These are phyloP conservation scores for Diddensiella transvaalensis DNA, from an alignment of 805 yeast species.

Conservation along the genomic window DNA sequence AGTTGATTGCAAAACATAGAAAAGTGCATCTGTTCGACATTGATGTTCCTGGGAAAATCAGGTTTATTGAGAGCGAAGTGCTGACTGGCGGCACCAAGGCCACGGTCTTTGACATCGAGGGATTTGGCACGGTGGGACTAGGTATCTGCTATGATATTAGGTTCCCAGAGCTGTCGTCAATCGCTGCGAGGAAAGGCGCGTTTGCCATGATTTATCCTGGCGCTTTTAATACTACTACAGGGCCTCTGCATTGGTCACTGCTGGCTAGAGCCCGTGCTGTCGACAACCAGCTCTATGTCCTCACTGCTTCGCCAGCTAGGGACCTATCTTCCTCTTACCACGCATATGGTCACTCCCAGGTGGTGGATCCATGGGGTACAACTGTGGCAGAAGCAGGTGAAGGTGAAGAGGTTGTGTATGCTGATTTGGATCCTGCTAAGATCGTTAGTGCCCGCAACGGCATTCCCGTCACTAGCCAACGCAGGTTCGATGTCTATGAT, in stretches of 20 bases:
- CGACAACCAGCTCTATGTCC: conserved; percentile 79
- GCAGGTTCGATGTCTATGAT: conserved; percentile 64
- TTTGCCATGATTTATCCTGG: conserved; percentile 81
- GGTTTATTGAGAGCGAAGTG: conserved; percentile 76
- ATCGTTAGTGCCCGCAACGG: conserved; percentile 57
- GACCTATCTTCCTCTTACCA: conserved; percentile 79
- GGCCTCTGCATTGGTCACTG: conserved; percentile 85
- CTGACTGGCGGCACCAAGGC: conserved; percentile 78
- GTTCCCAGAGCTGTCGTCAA: conserved; percentile 79
- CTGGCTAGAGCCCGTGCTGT: conserved; percentile 83
- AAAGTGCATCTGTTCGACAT: conserved; percentile 91
- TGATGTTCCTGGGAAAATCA: conserved; percentile 85
- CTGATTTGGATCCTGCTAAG: conserved; percentile 62
- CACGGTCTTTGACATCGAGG: conserved; percentile 67
- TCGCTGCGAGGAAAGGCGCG: conserved; percentile 69
- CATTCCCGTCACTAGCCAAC: conserved; percentile 66
- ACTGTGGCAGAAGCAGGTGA: conserved; percentile 74
- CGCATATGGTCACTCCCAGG: conserved; percentile 81
- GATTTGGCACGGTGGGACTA: conserved; percentile 68
- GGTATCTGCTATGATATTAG: conserved; percentile 92
- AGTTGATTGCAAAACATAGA: conserved; percentile 80
- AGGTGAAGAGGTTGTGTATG: conserved; percentile 70
- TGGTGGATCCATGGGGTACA: conserved; percentile 88
- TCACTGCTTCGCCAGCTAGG: conserved; percentile 89
- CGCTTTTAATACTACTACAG: conserved; percentile 91